Conservation (phyloP, 306 rosid species). For the Vigna unguiculata region DNA sequence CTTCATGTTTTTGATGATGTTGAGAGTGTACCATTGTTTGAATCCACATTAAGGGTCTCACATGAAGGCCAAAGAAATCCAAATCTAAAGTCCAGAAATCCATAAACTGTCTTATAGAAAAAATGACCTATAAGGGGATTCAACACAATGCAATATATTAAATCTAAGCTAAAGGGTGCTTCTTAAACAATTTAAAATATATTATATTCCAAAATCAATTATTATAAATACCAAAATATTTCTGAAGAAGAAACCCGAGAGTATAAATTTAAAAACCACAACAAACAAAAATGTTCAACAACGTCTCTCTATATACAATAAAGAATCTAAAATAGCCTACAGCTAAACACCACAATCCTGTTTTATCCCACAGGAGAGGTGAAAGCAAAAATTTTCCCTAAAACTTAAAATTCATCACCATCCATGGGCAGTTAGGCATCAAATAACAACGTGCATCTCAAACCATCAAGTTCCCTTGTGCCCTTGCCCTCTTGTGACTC, state of each 20-base stretch:
- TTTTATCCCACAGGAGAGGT: neutral
- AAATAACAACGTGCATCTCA: neutral
- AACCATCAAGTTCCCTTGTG: neutral
- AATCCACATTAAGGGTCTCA: neutral
- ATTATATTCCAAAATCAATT: too few relatives aligned
- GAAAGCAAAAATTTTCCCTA: neutral
- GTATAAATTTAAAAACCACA: neutral
- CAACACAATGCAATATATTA: neutral
- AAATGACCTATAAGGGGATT: slow-evolving; percentile 22
- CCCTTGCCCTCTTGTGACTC: neutral
- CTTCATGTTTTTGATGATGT: slow-evolving; percentile 89
- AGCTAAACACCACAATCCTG: neutral
- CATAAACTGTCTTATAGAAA: slow-evolving; percentile 18
- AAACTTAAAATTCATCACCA: neutral
- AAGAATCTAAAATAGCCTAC: neutral
- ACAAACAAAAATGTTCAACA: neutral
- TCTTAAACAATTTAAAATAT: too few relatives aligned
- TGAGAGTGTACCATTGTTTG: slow-evolving; percentile 29
- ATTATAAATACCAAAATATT: too few relatives aligned
- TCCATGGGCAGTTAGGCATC: neutral
- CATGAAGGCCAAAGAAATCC: slow-evolving; percentile 32
- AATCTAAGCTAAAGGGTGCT: too few relatives aligned
- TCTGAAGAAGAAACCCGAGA: neutral
- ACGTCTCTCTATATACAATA: neutral
- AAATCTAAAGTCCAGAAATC: slow-evolving; percentile 31